Conservation (phyloP, 306 rosid genomes). For the Astragalus glycyphyllos region DNA sequence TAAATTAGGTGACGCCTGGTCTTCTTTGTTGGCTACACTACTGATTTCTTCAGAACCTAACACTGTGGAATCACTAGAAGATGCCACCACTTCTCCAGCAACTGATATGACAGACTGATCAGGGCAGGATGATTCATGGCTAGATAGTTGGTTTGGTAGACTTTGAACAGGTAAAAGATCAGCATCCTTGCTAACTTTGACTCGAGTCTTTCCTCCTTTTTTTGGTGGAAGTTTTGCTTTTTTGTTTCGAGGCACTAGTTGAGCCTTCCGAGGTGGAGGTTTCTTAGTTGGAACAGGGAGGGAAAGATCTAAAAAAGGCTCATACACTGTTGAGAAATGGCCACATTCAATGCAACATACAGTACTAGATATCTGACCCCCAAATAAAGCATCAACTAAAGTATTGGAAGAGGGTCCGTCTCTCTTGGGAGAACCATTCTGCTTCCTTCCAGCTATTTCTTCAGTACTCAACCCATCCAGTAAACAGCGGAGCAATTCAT, state of each 20-base stretch:
- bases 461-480: constrained; percentile 85
- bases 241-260: constrained; percentile 58
- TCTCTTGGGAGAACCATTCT: constrained; percentile 51
- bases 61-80: constrained; percentile 46
- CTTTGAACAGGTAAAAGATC: constrained; percentile 49
- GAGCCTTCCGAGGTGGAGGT: constrained; percentile 65
- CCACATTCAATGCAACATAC: constrained; percentile 84
- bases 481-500: constrained; percentile 85
- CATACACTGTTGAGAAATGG: constrained; percentile 85
- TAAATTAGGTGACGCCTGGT: constrained; percentile 44
- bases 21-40: constrained; percentile 47
- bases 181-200: constrained; percentile 57
- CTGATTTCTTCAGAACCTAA: constrained; percentile 49
- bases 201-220: constrained; percentile 64
- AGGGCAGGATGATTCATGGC: constrained; percentile 54
- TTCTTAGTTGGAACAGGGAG: constrained; percentile 90
- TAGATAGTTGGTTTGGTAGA: constrained; percentile 50
- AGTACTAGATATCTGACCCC: constrained; percentile 90
- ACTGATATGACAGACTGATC: constrained; percentile 41
- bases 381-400: constrained; percentile 78
- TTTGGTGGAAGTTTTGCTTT: constrained; percentile 76
- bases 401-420: constrained; percentile 61
- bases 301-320: constrained; percentile 91
- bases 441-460: constrained; percentile 70
- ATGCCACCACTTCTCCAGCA: constrained; percentile 45